Evolutionary conservation across 352 stramenopile species (phyloP), one percentile per base, ranked within the genome.

Genomic region (Phytophthora hibernalis): DNA sequence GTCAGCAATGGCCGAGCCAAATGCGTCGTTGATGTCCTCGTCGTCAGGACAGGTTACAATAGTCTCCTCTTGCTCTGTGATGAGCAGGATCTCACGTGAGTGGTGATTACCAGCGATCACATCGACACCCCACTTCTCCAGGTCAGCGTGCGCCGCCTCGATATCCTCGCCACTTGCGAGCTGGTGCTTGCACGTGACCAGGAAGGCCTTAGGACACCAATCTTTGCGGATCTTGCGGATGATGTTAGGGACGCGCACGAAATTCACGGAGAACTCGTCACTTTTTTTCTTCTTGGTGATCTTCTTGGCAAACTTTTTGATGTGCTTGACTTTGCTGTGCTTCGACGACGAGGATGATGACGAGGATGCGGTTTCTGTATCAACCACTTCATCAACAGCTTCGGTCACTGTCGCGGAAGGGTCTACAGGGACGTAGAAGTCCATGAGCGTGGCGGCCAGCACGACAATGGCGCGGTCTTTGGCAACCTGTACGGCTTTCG

Each of bases 41-140:
- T 89, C 79, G 1, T 91, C 82, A 0, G 74, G 79, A 15, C 85
- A 93, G 30, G 72, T 92, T 51, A 93, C 74, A 55, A 95, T 90
- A 3, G 85, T 74, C 59, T 96, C 87, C 44, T 96, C 86, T 31
- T 94, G 83, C 56, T 93, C 83, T 5, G 84, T 89, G 47, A 96
- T 86, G 18, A 94, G 74, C 53, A 92, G 37, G n/a, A 94, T 85
- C 47, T 94, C 83, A 51, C 84, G 68, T 9, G 80, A 65, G 37
- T 84, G 71, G 63, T 94, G 80, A 37, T 77, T 81, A 24, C 85
- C 83, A 13, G 85, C 87, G 51, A 95, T 83, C 13, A 95, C 83
- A 49, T 95, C 80, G 26, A 93, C 83, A 33, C 87, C 87, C 71
- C 82, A 94, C 60, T 90, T 92, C 42, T 95, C 87, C 44, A 95